These are phyloP conservation scores for Neurospora pannonica DNA, from an alignment of 495 filamentous ascomycete genomes.

Conservation along the genomic window DNA sequence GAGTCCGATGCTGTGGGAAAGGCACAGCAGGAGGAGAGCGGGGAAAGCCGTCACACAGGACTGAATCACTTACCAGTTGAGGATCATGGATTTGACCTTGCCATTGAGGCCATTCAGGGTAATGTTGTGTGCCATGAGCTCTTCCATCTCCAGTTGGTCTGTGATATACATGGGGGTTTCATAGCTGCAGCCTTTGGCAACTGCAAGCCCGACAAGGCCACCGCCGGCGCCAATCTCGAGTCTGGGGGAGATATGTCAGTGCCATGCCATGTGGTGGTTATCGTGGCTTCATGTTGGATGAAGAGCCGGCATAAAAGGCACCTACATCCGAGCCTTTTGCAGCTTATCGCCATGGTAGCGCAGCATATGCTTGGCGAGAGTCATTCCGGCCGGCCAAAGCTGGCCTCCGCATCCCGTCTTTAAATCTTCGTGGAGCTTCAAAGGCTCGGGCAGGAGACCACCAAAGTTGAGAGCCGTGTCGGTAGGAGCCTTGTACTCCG, in stretches of 20 bases:
- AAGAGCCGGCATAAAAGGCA: constrained; percentile 17
- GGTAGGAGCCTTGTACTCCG: constrained; percentile 52
- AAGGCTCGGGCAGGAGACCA: constrained; percentile 55
- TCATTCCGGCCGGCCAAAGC: constrained; percentile 89
- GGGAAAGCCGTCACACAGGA: not conserved
- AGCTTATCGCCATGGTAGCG: constrained; percentile 53
- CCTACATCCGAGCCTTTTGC: constrained; percentile 62
- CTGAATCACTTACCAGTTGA: constrained; percentile 58
- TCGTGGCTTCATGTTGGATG: not conserved
- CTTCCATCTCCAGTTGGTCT: constrained; percentile 75
- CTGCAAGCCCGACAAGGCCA: constrained; percentile 70
- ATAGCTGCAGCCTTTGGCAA: constrained; percentile 49
- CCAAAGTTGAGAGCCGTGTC: constrained; percentile 60
- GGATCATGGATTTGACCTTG: constrained; percentile 48
- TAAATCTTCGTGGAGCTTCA: constrained; percentile 76
- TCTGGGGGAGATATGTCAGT: constrained; percentile 35
- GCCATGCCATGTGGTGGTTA: not conserved
- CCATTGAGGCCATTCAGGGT: constrained; percentile 60
- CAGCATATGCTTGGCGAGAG: constrained; percentile 75
- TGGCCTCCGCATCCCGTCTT: constrained; percentile 82
- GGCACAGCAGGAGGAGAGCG: not conserved
- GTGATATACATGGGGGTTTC: constrained; percentile 59
- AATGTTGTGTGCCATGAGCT: constrained; percentile 78
- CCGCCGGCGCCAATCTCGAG: constrained; percentile 89
- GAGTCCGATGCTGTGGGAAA: not conserved